These are phyloP conservation scores for Pseudisothecium myosuroides DNA, from an alignment of 225 moss, liverwort and hornwort species.

Conservation along the genomic window DNA sequence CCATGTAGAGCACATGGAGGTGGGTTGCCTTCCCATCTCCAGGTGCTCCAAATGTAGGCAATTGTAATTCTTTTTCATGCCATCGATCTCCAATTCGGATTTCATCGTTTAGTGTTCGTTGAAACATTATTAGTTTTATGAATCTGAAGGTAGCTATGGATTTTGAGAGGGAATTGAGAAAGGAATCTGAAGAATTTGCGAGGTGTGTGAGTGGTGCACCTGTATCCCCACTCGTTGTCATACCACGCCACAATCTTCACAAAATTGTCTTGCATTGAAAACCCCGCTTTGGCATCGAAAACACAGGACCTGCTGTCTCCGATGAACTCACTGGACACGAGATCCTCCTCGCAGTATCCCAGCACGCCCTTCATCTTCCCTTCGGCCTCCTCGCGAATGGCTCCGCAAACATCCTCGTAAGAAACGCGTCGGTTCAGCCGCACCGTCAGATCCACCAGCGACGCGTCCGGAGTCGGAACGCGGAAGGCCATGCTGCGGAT, in stretches of 20 bases:
- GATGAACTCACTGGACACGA: conserved; percentile 10
- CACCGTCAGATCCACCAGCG: conserved; percentile 39
- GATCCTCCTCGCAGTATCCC: conserved; percentile 25
- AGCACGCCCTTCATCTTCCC: conserved; percentile 39
- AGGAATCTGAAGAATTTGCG: not conserved
- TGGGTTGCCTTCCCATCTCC: not conserved
- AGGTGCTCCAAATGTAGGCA: not conserved
- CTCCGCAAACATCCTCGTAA: conserved; percentile 32
- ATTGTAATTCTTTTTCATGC: not conserved
- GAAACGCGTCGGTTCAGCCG: conserved; percentile 9
- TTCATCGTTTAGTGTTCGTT: not conserved
- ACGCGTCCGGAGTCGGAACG: conserved; percentile 26
- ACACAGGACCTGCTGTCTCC: conserved; percentile 40
- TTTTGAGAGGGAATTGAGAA: not conserved
- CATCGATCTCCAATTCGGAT: not conserved
- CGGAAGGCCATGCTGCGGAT: conserved; percentile 37
- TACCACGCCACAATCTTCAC: conserved; percentile 50
- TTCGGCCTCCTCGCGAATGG: conserved; percentile 32
- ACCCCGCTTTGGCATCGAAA: conserved; percentile 41
- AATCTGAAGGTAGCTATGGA: not conserved
- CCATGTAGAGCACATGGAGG: not conserved
- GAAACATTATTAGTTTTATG: not conserved
- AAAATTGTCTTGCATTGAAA: conserved; percentile 10
- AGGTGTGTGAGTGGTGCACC: not conserved
- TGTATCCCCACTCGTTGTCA: conserved; percentile 71